A percentile compares a stretch with the other conserved stretches of the same genome.
phyloP scores from a whole-genome alignment of 2,329 filamentous ascomycete genomes.

The Lasiodiplodia hormozganensis region DNA sequence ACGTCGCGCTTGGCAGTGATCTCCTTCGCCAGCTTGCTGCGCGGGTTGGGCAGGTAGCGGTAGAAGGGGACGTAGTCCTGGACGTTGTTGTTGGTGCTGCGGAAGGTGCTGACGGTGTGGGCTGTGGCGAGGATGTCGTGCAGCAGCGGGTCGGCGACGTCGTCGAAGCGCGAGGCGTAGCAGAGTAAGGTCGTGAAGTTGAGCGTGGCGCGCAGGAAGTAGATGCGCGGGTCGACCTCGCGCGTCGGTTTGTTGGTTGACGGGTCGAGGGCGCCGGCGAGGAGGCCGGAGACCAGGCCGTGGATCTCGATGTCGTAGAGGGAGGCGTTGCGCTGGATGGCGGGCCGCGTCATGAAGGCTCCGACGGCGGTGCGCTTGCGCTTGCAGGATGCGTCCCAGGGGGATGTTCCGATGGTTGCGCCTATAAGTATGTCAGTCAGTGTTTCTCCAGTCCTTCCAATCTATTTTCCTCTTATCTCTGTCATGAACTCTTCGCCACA shows the following conservation, averaged over 20 bases:
- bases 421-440: background rate
- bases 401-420: conserved; percentile 24
- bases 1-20: conserved; percentile 23
- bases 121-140: conserved; percentile 22
- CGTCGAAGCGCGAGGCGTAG: conserved; percentile 23
- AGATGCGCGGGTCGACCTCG: conserved; percentile 21
- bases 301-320: conserved; percentile 24
- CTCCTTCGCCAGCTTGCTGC: background rate
- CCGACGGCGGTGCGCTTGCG: conserved; percentile 29
- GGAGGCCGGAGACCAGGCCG: conserved; percentile 15
- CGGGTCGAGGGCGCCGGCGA: background rate
- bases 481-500: no score
- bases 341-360: conserved; percentile 26
- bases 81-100: conserved; percentile 25
- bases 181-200: conserved; percentile 26
- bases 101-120: conserved; percentile 21
- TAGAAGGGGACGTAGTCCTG: conserved; percentile 22
- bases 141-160: conserved; percentile 19
- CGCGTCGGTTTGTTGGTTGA: background rate
- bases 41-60: conserved; percentile 16
- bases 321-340: conserved; percentile 13
- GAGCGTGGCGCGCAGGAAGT: conserved; percentile 24
- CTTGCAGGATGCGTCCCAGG: conserved; percentile 27
- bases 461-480: background rate
- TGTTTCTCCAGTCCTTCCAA: no score